Conservation (phyloP, 768 basidiomycete species). For the Hericium coralloides region DNA sequence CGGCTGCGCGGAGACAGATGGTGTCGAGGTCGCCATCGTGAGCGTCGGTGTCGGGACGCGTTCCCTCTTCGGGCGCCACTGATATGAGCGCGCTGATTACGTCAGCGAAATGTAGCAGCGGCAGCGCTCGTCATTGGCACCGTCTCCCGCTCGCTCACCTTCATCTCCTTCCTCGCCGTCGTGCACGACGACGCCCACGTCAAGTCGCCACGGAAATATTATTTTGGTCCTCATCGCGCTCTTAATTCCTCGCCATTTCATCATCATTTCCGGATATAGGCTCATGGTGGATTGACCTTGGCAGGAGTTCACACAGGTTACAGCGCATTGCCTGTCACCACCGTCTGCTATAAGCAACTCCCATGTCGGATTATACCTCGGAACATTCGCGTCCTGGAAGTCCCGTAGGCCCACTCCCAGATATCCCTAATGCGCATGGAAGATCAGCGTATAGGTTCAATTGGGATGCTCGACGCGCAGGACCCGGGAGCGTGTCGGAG, state of each 20-base stretch:
- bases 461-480: slow-evolving; percentile 57
- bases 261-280: neutral
- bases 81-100: neutral
- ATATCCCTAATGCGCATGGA: slow-evolving; percentile 32
- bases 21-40: neutral
- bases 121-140: neutral
- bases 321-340: neutral
- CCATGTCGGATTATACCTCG: slow-evolving; percentile 38
- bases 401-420: slow-evolving; percentile 38
- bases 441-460: slow-evolving; percentile 57
- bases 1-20: slow-evolving; percentile 12
- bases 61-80: neutral
- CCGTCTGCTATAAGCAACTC: slow-evolving; percentile 17
- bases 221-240: neutral
- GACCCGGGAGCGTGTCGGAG: slow-evolving; percentile 66
- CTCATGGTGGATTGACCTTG: neutral
- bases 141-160: neutral
- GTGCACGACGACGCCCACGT: neutral
- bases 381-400: slow-evolving; percentile 50
- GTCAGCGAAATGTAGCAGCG: neutral
- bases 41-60: neutral
- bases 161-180: neutral
- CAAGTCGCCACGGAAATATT: neutral
- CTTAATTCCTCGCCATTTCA: neutral
- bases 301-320: neutral